Evolutionary conservation across 176 grass and related monocot species (phyloP).

Genomic region (Alloteropsis semialata): DNA sequence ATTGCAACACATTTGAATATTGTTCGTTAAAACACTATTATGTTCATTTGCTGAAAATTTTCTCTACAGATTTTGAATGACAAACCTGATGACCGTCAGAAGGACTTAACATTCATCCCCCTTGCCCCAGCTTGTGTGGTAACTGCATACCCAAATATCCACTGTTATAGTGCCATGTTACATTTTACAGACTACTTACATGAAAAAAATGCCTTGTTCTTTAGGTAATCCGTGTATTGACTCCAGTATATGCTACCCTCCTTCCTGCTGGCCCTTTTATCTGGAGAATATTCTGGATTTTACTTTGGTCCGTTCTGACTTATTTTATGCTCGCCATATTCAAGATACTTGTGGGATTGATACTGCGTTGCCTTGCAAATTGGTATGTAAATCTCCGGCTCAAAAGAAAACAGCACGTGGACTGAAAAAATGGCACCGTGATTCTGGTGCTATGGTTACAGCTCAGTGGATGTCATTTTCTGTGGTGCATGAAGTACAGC

Average conservation of each 20-base stretch:
- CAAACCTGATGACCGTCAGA: constrained; percentile 71
- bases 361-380: constrained; percentile 65
- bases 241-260: constrained; percentile 82
- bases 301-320: constrained; percentile 81
- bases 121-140: constrained; percentile 96
- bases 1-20: background rate
- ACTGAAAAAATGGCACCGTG: constrained; percentile 37
- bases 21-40: background rate
- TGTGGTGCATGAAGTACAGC: constrained; percentile 34
- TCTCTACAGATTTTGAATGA: constrained; percentile 83
- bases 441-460: constrained; percentile 6
- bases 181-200: constrained; percentile 5
- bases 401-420: constrained; percentile 81
- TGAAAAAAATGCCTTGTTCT: constrained; percentile 15
- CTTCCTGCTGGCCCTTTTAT: constrained; percentile 68
- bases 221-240: constrained; percentile 87
- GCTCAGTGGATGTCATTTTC: constrained; percentile 3
- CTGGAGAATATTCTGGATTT: constrained; percentile 77
- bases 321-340: constrained; percentile 88
- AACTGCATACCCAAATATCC: background rate
- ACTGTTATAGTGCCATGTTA: constrained; percentile 7
- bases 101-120: constrained; percentile 95
- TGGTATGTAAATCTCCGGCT: constrained; percentile 88
- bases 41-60: constrained; percentile 1
- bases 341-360: constrained; percentile 78